Evolutionary conservation across 139 green algal species (phyloP), one percentile per base, ranked within the genome.

Genomic region (Picochlorum sp.): DNA sequence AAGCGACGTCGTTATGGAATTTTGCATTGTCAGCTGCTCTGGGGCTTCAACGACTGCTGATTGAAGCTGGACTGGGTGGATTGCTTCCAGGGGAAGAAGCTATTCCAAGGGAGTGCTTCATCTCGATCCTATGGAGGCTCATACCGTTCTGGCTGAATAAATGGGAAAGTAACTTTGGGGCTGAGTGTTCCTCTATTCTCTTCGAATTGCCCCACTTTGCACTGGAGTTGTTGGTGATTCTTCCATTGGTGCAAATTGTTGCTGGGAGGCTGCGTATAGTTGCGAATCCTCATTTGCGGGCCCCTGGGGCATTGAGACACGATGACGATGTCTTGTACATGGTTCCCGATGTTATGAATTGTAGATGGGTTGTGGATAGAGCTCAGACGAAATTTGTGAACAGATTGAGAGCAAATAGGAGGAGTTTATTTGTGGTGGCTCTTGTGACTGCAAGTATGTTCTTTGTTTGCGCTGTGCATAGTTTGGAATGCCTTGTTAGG

Each of bases 201-300:
- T 94, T 92, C 58, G 85, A 94, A 79, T 79, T 94, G 54, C 85
- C 85, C 5, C 84, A 92, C 62, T 94, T 93, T 75, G 85, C 85
- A 3, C 45, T 87, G 40, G 85, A 94, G 68, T 74, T 94, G 54
- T 68, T 93, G 26, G 76, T 94, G 31, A 81, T 94, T 37, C 76
- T 94, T 53, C 85, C 85, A 1, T 82, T 71, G 9, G 77, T 86
- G 2, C 77, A 92, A 71, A 85, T 92, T 30, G 44, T 92, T 18
- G 83, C 69, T 56, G 67, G 63, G 1, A 77, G 85, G 35, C 65
- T 93, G 59, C 83, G 78, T 50, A 66, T 91, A 18, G 65, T 93
- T 49, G 76, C 73, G 0, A 64, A 80, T 61, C 80, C 83, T 0
- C 67, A 71, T 18, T 57, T 80, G 16, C 64, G 70, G 2, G 49